A percentile compares a stretch with the other conserved stretches of the same genome.
These are phyloP conservation scores for Penicillium tannophilum DNA, from an alignment of 495 filamentous ascomycete species.

Conservation along the genomic window DNA sequence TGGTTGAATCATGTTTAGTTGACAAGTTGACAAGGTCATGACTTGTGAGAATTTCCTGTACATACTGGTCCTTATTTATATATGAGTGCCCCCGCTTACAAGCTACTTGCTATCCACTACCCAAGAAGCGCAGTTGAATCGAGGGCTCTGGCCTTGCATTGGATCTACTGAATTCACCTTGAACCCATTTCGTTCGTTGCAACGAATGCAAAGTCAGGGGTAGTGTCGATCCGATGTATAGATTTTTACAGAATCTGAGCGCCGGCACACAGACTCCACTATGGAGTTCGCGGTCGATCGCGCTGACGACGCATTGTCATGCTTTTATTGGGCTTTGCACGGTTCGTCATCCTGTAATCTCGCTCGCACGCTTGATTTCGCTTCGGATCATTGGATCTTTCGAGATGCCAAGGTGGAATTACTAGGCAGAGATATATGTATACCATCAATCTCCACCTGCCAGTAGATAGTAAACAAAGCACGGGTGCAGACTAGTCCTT, in stretches of 20 bases:
- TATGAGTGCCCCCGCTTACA: no score
- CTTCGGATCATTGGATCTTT: not conserved
- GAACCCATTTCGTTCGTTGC: not conserved
- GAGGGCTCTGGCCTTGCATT: no score
- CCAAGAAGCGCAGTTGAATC: no score
- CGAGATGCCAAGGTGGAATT: not conserved
- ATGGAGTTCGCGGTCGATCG: constrained; percentile 18
- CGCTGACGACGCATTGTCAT: constrained; percentile 25
- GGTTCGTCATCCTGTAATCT: constrained; percentile 13
- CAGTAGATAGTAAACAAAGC: not conserved
- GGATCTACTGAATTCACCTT: not conserved
- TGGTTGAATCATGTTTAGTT: no score
- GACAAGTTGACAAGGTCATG: no score
- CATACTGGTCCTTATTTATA: no score
- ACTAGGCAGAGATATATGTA: not conserved
- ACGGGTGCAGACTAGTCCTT: not conserved
- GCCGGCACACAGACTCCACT: constrained; percentile 18
- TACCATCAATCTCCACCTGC: not conserved
- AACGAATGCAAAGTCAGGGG: constrained; percentile 11
- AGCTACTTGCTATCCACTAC: no score
- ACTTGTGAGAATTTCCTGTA: no score
- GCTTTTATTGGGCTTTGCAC: constrained; percentile 12
- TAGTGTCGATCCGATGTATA: constrained; percentile 16
- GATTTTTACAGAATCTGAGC: constrained; percentile 7
- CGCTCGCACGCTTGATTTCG: not conserved